phyloP scores from a whole-genome alignment of 352 stramenopile genomes.

The Saprolegnia diclina region DNA sequence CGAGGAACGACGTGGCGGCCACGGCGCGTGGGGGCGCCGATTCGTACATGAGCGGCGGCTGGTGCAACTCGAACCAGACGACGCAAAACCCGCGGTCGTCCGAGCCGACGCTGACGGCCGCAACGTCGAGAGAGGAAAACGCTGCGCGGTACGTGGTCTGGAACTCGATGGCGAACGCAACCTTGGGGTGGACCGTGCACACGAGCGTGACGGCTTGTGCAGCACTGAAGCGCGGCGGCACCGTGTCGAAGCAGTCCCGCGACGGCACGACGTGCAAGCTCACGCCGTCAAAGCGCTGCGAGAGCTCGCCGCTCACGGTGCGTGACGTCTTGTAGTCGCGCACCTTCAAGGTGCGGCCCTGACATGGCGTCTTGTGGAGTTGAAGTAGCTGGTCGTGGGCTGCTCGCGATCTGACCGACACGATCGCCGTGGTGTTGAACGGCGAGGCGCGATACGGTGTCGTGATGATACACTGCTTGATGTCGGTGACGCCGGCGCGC shows the following conservation, averaged over 20 bases:
- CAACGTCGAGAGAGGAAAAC: too few relatives aligned
- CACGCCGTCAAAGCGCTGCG: background rate
- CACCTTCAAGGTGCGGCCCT: background rate
- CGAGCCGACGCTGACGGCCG: background rate
- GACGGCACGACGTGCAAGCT: background rate
- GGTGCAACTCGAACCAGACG: background rate
- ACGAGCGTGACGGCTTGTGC: background rate
- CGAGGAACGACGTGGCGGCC: too few relatives aligned
- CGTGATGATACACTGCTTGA: background rate
- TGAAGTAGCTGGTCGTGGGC: background rate
- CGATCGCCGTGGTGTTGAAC: background rate
- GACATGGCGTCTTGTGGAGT: background rate
- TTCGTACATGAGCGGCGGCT: background rate
- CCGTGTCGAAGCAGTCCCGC: background rate
- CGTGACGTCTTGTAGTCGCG: background rate
- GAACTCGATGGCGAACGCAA: slow-evolving; percentile 1
- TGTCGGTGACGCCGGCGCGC: background rate
- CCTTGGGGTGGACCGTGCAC: background rate
- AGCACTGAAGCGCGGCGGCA: background rate
- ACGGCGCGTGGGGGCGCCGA: too few relatives aligned
- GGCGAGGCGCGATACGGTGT: background rate
- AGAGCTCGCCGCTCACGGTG: background rate
- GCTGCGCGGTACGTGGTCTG: too few relatives aligned
- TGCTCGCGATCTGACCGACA: background rate
- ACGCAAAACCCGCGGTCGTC: background rate